Conservation (phyloP, 2,329 filamentous ascomycete species). For the Cyphellophora attinorum region DNA sequence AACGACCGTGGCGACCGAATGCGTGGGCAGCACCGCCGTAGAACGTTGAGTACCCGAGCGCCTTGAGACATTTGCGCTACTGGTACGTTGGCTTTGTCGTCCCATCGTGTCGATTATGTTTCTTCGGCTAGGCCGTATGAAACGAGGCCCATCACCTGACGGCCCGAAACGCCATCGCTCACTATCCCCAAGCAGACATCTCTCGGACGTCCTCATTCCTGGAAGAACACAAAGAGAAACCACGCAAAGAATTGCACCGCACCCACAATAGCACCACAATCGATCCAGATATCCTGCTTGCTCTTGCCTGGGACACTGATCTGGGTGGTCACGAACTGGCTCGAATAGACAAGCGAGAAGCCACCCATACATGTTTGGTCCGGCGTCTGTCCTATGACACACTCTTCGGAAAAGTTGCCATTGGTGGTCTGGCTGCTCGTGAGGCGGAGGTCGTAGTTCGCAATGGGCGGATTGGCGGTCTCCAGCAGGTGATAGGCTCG, state of each 20-base stretch:
- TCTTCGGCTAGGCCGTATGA: too few species aligned
- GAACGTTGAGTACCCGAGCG: too few species aligned
- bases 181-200: too few species aligned
- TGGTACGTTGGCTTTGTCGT: too few species aligned
- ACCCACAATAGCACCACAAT: neutral
- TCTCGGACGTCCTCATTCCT: neutral
- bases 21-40: too few species aligned
- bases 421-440: neutral
- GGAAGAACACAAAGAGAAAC: neutral
- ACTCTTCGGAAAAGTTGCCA: neutral
- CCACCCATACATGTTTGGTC: neutral
- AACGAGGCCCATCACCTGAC: too few species aligned
- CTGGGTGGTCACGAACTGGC: neutral
- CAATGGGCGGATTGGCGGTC: neutral
- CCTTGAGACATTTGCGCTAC: too few species aligned
- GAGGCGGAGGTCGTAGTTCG: neutral
- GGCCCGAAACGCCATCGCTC: too few species aligned
- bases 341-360: neutral
- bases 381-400: neutral
- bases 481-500: neutral
- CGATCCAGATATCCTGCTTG: constrained; percentile 1
- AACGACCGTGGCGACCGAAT: too few species aligned
- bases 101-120: too few species aligned
- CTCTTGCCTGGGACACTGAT: neutral
- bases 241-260: neutral